Evolutionary conservation across 805 yeast genomes (phyloP).

Genomic region (Hanseniaspora clermontiae): DNA sequence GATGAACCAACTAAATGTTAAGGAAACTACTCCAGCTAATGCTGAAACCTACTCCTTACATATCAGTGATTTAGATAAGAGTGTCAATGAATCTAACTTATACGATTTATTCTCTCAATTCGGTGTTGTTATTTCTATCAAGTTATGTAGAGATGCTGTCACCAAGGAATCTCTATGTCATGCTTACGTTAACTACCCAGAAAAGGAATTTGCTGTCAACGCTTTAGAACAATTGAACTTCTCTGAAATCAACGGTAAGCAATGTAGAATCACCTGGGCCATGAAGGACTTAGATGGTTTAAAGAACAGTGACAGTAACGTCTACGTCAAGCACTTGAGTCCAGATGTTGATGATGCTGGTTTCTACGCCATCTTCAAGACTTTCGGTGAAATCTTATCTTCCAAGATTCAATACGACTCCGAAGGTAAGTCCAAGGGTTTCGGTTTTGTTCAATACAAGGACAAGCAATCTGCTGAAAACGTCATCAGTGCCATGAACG

Average conservation of each 20-base stretch:
- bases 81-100: constrained; percentile 85
- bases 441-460: constrained; percentile 96
- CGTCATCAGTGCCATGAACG: constrained; percentile 94
- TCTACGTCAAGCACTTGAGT: constrained; percentile 95
- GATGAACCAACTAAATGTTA: constrained; percentile 27
- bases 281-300: constrained; percentile 96
- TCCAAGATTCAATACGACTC: constrained; percentile 96
- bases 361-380: constrained; percentile 92
- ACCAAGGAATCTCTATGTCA: constrained; percentile 94
- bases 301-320: constrained; percentile 91
- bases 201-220: constrained; percentile 76
- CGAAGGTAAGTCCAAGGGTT: constrained; percentile 82
- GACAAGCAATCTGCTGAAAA: constrained; percentile 81
- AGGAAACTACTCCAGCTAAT: constrained; percentile 24
- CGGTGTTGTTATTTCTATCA: constrained; percentile 91
- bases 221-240: constrained; percentile 95
- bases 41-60: constrained; percentile 58
- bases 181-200: constrained; percentile 94
- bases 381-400: constrained; percentile 89
- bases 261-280: constrained; percentile 99
- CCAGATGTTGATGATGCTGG: constrained; percentile 98
- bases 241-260: constrained; percentile 81
- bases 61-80: constrained; percentile 91
- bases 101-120: constrained; percentile 89
- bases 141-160: constrained; percentile 97